Evolutionary conservation across 2,329 filamentous ascomycete species (phyloP), one percentile per base, ranked within the genome.

Genomic region (Aspergillus sp.): DNA sequence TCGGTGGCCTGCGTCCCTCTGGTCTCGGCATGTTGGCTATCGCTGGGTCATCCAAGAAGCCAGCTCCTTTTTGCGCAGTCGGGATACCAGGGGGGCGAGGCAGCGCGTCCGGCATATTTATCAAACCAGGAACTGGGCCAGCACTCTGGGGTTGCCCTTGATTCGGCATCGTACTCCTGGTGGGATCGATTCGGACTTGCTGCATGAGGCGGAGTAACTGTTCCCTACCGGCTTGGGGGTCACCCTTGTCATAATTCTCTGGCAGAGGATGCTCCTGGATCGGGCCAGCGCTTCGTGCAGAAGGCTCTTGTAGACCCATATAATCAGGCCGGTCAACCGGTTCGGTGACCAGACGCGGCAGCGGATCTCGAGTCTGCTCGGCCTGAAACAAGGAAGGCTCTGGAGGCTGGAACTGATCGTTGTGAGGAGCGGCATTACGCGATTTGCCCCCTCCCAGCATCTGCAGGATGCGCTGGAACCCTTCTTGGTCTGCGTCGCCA

Each of bases 201-300:
- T 80, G 75, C 83, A 94, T 91, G 17, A 94, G 69, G 40, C 79
- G 82, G 60, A 93, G 83, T 30, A 94, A 65, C 53, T 91, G 88
- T 43, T 93, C 82, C n/a, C 81, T 75, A 47, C 89, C 83, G 46
- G 69, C 75, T 53, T 41, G 51, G 41, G 55, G 59, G 48, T 63
- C 34, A 40, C 64, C 51, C 55, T 60, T 55, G 36, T 58, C 40
- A 57, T 55, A 19, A 60, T 47, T 43, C 19, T 53, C 47, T 4
- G 43, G 34, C 17, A 57, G 37, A 2, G 54, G 39, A 33, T 43
- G 46, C 29, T 60, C 57, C 8, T 55, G 43, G 1, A 49, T 43
- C 4, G 53, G 44, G 2, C 41, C 44, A 30, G 49, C 36, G 33
- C 46, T 40, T n/a, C 49, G 46, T 28, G 41, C 39, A 32, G 37